Conservation (phyloP, 345 rosid genomes). For the Salix caprea region DNA sequence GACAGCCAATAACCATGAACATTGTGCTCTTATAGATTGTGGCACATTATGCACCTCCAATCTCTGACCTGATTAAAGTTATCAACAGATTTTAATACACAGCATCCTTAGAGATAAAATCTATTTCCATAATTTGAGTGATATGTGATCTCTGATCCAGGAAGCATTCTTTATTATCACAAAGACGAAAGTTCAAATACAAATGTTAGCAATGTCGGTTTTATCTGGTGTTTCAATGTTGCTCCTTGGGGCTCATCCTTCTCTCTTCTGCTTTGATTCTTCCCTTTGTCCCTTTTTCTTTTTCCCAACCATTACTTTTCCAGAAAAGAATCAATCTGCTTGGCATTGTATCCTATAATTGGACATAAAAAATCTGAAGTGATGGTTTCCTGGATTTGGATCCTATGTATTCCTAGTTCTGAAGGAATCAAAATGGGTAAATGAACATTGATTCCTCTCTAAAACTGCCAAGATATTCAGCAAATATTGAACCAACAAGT, state of each 20-base stretch:
- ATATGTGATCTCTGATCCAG: background rate
- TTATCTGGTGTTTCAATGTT: background rate
- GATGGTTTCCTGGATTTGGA: background rate
- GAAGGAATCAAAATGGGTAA: background rate
- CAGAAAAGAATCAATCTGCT: background rate
- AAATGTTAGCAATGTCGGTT: background rate
- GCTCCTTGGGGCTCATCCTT: background rate
- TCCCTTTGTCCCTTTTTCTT: background rate
- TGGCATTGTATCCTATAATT: background rate
- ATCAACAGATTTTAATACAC: background rate
- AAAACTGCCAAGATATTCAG: background rate
- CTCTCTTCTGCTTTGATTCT: background rate
- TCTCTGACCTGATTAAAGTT: background rate
- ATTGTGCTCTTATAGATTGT: background rate
- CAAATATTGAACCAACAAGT: background rate
- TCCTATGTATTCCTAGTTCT: background rate
- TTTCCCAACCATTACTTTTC: background rate
- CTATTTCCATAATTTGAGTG: conserved; percentile 2
- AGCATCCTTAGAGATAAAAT: background rate
- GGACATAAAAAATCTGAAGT: background rate
- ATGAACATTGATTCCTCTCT: background rate
- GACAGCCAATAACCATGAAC: conserved; percentile 4
- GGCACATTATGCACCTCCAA: background rate
- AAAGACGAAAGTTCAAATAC: background rate
- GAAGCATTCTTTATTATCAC: background rate